phyloP scores from a whole-genome alignment of 352 stramenopile genomes.

The Pythium insidiosum region DNA sequence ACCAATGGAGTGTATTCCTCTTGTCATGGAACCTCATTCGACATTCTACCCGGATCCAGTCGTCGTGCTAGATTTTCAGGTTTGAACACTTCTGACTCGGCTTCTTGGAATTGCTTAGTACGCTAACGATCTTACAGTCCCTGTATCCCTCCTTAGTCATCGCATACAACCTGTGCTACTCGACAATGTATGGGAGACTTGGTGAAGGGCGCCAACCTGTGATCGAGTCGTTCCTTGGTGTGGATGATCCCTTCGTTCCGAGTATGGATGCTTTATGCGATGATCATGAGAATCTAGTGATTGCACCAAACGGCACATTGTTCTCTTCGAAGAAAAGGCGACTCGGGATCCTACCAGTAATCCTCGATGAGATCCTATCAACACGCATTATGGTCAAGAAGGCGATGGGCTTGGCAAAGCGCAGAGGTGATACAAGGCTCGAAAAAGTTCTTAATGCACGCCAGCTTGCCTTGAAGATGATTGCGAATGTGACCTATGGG shows the following conservation, averaged over 20 bases:
- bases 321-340: constrained; percentile 92
- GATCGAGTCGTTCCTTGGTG: constrained; percentile 56
- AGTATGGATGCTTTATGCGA: constrained; percentile 32
- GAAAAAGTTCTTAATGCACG: constrained; percentile 70
- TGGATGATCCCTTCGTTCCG: constrained; percentile 42
- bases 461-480: constrained; percentile 96
- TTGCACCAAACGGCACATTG: constrained; percentile 92
- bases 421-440: constrained; percentile 47
- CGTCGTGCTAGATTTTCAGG: constrained; percentile 98
- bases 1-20: constrained; percentile 88
- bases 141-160: constrained; percentile 99
- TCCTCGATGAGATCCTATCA: constrained; percentile 93
- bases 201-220: constrained; percentile 63
- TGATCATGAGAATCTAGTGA: constrained; percentile 41
- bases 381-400: constrained; percentile 98
- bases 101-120: no score
- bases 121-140: no score
- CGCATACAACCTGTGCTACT: constrained; percentile 99
- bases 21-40: constrained; percentile 94
- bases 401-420: constrained; percentile 90
- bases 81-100: constrained; percentile 3
- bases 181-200: constrained; percentile 92
- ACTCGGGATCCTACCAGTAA: constrained; percentile 94
- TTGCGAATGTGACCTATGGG: constrained; percentile 99
- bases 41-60: constrained; percentile 96